A percentile compares a stretch with the other conserved stretches of the same genome.
phyloP scores from a whole-genome alignment of 2,329 filamentous ascomycete genomes.

The Aureobasidium sp. region DNA sequence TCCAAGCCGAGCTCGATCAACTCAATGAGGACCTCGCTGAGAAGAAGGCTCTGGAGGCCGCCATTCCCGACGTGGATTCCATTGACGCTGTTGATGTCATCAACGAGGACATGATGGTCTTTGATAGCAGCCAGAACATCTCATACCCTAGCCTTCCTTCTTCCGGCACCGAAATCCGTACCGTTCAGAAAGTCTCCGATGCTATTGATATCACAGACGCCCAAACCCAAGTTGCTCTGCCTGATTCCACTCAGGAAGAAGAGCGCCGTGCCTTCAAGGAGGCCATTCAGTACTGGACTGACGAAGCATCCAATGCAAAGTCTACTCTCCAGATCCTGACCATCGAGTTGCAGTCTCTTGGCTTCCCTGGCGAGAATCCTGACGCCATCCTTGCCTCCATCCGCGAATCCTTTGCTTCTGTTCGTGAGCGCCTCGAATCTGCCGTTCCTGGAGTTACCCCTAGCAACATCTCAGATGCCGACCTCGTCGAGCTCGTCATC shows the following conservation, averaged over 20 bases:
- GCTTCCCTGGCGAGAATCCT: slow-evolving; percentile 28
- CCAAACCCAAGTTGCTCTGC: slow-evolving; percentile 13
- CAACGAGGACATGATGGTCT: slow-evolving; percentile 25
- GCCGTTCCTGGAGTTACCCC: slow-evolving; percentile 32
- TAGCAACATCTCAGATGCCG: slow-evolving; percentile 29
- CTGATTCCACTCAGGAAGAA: slow-evolving; percentile 17
- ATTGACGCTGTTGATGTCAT: slow-evolving; percentile 16
- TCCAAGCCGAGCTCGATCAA: slow-evolving; percentile 21
- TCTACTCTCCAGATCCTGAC: slow-evolving; percentile 33
- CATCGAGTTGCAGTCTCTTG: slow-evolving; percentile 36
- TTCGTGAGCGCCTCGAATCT: slow-evolving; percentile 32
- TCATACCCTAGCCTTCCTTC: slow-evolving; percentile 20
- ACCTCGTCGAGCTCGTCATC: slow-evolving; percentile 33
- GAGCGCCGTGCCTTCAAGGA: slow-evolving; percentile 29
- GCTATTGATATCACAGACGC: slow-evolving; percentile 6
- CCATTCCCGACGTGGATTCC: slow-evolving; percentile 12
- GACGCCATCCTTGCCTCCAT: slow-evolving; percentile 30
- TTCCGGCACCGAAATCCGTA: slow-evolving; percentile 5
- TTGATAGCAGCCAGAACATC: slow-evolving; percentile 21
- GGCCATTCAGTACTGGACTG: slow-evolving; percentile 31
- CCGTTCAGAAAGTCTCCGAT: background rate
- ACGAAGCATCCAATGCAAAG: slow-evolving; percentile 31
- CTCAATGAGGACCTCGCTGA: slow-evolving; percentile 23
- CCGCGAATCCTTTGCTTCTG: slow-evolving; percentile 32
- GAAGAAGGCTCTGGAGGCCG: slow-evolving; percentile 8